phyloP scores from a whole-genome alignment of 1,284 basidiomycete genomes.

The Puccinia novopanici region DNA sequence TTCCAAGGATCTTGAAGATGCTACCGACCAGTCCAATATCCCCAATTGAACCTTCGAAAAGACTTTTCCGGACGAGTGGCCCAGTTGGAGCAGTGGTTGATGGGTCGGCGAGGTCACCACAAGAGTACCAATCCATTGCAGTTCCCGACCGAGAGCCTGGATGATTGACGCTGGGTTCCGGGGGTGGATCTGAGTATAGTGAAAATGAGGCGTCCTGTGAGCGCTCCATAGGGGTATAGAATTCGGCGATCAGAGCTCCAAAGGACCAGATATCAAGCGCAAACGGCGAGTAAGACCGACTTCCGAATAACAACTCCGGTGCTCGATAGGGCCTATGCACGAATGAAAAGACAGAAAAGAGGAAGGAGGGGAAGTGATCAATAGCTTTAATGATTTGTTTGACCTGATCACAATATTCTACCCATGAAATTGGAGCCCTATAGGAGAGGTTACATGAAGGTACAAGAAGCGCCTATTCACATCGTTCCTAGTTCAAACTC shows the following conservation, averaged over 20 bases:
- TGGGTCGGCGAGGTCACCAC: background rate
- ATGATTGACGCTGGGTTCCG: background rate
- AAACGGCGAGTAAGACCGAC: constrained; percentile 70
- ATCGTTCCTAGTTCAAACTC: constrained; percentile 77
- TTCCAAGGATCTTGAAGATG: constrained; percentile 76
- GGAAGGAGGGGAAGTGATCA: constrained; percentile 19
- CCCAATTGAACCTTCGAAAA: constrained; percentile 72
- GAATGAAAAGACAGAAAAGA: constrained; percentile 59
- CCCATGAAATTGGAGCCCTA: constrained; percentile 23
- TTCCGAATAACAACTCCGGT: constrained; percentile 83
- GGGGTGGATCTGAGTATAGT: constrained; percentile 6
- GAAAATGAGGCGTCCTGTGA: constrained; percentile 59
- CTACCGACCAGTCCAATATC: constrained; percentile 81
- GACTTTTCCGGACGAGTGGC: constrained; percentile 60
- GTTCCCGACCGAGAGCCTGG: background rate
- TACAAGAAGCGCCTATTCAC: constrained; percentile 65
- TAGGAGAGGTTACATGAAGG: background rate
- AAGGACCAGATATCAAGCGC: constrained; percentile 84
- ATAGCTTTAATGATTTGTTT: constrained; percentile 35
- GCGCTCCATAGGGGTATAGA: constrained; percentile 67
- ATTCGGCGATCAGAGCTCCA: constrained; percentile 73
- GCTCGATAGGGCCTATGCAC: constrained; percentile 70
- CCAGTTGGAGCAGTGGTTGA: background rate
- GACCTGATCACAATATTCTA: background rate
- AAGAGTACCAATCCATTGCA: constrained; percentile 21